Percentiles rank a stretch among this genome's conserved stretches.
Conservation (phyloP, 1,139 yeast genomes). For the Hansenula lynferdii region DNA sequence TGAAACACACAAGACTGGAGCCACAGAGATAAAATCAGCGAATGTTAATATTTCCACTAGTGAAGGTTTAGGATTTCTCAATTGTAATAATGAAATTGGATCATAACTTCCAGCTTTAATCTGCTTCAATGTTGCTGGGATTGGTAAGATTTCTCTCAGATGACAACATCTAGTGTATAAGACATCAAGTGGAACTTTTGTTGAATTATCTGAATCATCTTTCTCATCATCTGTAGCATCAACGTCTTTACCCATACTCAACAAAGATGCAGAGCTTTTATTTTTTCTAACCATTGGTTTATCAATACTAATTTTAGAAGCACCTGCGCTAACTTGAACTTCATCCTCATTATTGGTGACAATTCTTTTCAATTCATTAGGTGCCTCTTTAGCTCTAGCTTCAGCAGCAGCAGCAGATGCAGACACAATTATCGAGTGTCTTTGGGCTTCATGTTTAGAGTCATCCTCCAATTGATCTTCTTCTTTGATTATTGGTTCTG, state of each 20-base stretch:
- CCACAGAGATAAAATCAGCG: constrained; percentile 69
- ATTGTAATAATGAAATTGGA: constrained; percentile 58
- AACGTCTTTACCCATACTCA: constrained; percentile 15
- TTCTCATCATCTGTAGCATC: constrained; percentile 20
- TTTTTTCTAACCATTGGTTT: constrained; percentile 44
- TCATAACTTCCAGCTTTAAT: constrained; percentile 66
- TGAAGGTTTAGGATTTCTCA: constrained; percentile 71
- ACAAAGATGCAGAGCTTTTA: constrained; percentile 21
- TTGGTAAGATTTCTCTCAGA: constrained; percentile 66
- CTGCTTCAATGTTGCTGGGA: constrained; percentile 73
- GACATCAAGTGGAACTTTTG: constrained; percentile 45
- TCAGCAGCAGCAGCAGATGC: constrained; percentile 32
- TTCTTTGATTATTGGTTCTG: constrained; percentile 7
- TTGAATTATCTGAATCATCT: no score
- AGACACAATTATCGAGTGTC: constrained; percentile 24
- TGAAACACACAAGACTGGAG: constrained; percentile 64
- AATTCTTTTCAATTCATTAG: constrained; percentile 23
- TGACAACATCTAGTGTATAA: constrained; percentile 77
- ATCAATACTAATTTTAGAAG: constrained; percentile 39
- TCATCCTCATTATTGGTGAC: constrained; percentile 35
- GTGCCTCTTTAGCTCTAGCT: constrained; percentile 29
- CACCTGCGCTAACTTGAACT: constrained; percentile 37
- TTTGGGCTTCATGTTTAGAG: constrained; percentile 14
- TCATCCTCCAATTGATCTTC: constrained; percentile 7
- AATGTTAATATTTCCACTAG: constrained; percentile 69